A percentile compares a stretch with the other conserved stretches of the same genome.
phyloP scores from a whole-genome alignment of 345 rosid species.

The Microcos paniculata region DNA sequence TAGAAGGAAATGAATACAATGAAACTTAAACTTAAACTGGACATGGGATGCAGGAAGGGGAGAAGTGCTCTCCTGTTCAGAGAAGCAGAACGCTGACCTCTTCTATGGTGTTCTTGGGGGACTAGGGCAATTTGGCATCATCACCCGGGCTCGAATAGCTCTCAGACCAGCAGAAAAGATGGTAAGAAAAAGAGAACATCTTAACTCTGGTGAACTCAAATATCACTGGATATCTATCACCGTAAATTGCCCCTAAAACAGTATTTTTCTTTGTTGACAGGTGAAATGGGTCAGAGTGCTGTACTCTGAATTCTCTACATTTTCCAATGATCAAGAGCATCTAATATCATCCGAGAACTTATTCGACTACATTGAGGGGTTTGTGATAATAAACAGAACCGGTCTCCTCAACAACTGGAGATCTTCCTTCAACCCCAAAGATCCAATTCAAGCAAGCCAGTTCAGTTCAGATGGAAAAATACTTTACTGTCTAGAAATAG shows the following conservation, averaged over 20 bases:
- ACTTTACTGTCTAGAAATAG: slow-evolving; percentile 86
- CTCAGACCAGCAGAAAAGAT: slow-evolving; percentile 65
- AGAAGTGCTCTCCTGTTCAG: slow-evolving; percentile 75
- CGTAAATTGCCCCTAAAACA: slow-evolving; percentile 21
- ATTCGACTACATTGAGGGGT: slow-evolving; percentile 93
- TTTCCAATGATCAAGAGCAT: slow-evolving; percentile 81
- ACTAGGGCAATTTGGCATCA: slow-evolving; percentile 95
- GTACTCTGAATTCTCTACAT: slow-evolving; percentile 76
- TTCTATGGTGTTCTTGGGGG: slow-evolving; percentile 91
- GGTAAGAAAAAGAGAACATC: slow-evolving; percentile 39
- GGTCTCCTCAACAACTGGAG: slow-evolving; percentile 81
- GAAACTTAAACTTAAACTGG: slow-evolving; percentile 1
- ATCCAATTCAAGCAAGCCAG: slow-evolving; percentile 65
- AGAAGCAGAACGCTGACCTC: slow-evolving; percentile 72
- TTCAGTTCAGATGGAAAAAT: slow-evolving; percentile 77
- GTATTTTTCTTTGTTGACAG: slow-evolving; percentile 37
- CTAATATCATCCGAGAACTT: slow-evolving; percentile 54
- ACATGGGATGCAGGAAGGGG: slow-evolving; percentile 74
- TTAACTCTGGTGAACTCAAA: background rate
- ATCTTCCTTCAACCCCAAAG: slow-evolving; percentile 71
- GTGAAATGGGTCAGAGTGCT: slow-evolving; percentile 92
- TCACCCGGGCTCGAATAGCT: slow-evolving; percentile 76
- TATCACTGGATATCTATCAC: background rate
- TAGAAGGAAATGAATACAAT: background rate
- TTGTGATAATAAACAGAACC: slow-evolving; percentile 72